A percentile compares a stretch with the other conserved stretches of the same genome.
phyloP scores from a whole-genome alignment of 1,139 yeast species.

The Hansenula sp. region DNA sequence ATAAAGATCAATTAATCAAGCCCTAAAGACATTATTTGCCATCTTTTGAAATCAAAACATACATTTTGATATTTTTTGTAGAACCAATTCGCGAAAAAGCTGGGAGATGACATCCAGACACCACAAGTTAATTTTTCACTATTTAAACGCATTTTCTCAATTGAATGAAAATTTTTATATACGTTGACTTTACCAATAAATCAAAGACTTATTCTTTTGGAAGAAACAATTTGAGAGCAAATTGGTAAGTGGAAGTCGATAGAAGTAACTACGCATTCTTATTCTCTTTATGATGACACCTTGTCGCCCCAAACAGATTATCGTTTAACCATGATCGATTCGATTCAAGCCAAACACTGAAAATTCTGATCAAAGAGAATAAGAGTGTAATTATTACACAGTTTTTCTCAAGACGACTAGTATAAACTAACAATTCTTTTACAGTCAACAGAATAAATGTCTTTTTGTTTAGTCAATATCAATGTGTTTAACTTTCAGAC shows the following conservation, averaged over 20 bases:
- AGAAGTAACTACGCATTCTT: neutral
- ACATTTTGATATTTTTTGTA: no score
- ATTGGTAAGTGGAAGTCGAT: slow-evolving; percentile 6
- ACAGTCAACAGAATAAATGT: neutral
- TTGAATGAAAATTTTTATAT: no score
- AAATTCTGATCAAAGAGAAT: slow-evolving; percentile 37
- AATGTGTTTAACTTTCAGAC: no score
- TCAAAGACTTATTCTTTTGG: no score
- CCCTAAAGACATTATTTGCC: neutral
- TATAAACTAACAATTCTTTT: no score
- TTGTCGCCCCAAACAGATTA: slow-evolving; percentile 62
- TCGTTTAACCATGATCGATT: slow-evolving; percentile 43
- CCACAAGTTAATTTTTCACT: neutral
- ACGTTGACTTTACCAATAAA: no score
- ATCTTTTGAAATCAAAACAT: no score
- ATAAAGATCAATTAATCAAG: neutral
- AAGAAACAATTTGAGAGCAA: slow-evolving; percentile 8
- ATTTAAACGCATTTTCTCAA: no score
- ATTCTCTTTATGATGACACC: slow-evolving; percentile 37
- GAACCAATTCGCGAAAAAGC: neutral
- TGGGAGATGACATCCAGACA: slow-evolving; percentile 2
- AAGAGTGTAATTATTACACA: neutral
- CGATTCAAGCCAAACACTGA: slow-evolving; percentile 52
- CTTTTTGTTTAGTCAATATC: neutral
- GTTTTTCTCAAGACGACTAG: no score